phyloP scores from a whole-genome alignment of 2,329 filamentous ascomycete species.

The Colletotrichum lupini region DNA sequence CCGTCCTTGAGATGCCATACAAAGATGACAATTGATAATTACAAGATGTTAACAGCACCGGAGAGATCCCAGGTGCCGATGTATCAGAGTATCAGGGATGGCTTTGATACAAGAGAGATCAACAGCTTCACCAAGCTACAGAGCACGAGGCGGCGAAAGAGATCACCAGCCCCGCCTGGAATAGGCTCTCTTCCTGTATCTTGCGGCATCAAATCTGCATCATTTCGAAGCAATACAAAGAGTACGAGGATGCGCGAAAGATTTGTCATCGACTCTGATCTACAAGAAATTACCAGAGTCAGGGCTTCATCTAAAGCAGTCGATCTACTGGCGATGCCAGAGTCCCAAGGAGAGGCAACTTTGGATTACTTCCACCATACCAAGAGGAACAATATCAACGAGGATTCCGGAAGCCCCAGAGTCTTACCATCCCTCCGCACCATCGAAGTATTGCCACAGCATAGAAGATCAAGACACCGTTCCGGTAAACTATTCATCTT shows the following conservation, averaged over 20 bases:
- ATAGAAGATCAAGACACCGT: background rate
- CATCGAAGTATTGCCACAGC: background rate
- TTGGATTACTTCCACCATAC: background rate
- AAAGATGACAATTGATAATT: background rate
- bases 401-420: background rate
- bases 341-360: background rate
- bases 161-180: background rate
- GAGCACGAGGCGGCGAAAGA: background rate
- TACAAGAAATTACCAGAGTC: background rate
- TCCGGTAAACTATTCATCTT: background rate
- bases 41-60: background rate
- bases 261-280: background rate
- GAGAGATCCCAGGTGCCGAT: background rate
- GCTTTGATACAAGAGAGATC: background rate
- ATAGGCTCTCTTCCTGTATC: background rate
- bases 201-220: background rate
- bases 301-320: background rate
- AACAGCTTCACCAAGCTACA: background rate
- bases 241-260: background rate
- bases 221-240: background rate
- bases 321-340: background rate
- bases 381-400: background rate
- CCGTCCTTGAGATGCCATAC: background rate
- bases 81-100: background rate
- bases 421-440: background rate